Evolutionary conservation across 1,139 yeast species (phyloP).

Genomic region (Suhomyces yuchorum): DNA sequence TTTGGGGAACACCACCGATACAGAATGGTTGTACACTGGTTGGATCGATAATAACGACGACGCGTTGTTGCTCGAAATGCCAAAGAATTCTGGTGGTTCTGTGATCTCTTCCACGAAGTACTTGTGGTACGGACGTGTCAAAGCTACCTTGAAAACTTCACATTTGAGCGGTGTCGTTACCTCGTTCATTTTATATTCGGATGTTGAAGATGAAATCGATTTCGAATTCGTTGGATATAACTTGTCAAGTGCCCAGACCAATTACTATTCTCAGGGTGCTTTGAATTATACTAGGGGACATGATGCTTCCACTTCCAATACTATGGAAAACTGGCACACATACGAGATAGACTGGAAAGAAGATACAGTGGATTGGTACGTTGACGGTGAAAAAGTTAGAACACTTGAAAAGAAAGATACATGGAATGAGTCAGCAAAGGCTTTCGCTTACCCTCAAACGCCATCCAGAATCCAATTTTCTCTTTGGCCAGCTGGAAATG

Average conservation of each 20-base stretch:
- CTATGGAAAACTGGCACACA: slow-evolving; percentile 71
- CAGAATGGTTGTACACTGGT: slow-evolving; percentile 79
- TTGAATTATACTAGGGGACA: slow-evolving; percentile 65
- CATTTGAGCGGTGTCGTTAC: slow-evolving; percentile 80
- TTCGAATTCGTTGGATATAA: slow-evolving; percentile 81
- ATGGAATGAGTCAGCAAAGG: slow-evolving; percentile 62
- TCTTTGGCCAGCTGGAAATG: slow-evolving; percentile 90
- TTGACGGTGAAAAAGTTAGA: slow-evolving; percentile 73
- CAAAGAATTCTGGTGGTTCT: slow-evolving; percentile 73
- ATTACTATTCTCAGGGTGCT: slow-evolving; percentile 75
- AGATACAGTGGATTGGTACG: slow-evolving; percentile 68
- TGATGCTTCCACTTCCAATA: slow-evolving; percentile 43
- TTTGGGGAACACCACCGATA: slow-evolving; percentile 68
- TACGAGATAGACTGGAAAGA: slow-evolving; percentile 85
- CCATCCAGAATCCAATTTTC: slow-evolving; percentile 86
- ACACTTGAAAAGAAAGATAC: slow-evolving; percentile 68
- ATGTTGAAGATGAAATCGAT: slow-evolving; percentile 89
- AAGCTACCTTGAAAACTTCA: slow-evolving; percentile 71
- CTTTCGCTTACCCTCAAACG: slow-evolving; percentile 81
- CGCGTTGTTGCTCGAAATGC: slow-evolving; percentile 74
- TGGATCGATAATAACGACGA: slow-evolving; percentile 55
- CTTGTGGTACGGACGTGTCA: slow-evolving; percentile 85
- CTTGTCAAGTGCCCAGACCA: slow-evolving; percentile 67
- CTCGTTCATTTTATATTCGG: slow-evolving; percentile 80
- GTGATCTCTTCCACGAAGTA: slow-evolving; percentile 78